Conservation (phyloP, 306 rosid species). For the Trifolium fragiferum region DNA sequence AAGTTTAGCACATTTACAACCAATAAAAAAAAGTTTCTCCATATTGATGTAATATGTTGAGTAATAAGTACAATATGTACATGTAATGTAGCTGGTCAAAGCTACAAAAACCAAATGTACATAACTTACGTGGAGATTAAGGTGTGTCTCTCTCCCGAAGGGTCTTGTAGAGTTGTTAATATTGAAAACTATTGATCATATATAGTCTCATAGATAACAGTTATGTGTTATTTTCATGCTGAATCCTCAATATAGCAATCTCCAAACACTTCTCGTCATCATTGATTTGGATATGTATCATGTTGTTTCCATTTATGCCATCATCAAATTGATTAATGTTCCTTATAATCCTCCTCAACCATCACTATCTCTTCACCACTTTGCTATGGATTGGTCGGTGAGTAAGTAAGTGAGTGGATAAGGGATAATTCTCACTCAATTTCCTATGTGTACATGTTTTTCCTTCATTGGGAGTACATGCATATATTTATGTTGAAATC, state of each 20-base stretch:
- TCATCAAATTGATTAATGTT: neutral
- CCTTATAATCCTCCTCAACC: slow-evolving; percentile 33
- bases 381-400: slow-evolving; percentile 40
- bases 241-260: slow-evolving; percentile 1
- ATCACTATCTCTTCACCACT: slow-evolving; percentile 34
- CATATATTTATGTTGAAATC: neutral
- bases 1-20: too few species aligned
- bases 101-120: neutral
- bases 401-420: slow-evolving; percentile 29
- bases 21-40: too few species aligned
- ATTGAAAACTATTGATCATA: neutral
- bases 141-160: neutral
- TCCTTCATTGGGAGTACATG: slow-evolving; percentile 6
- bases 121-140: slow-evolving; percentile 33
- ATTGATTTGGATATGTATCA: slow-evolving; percentile 18
- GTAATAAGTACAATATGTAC: neutral
- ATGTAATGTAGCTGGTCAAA: neutral
- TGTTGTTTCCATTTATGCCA: slow-evolving; percentile 26
- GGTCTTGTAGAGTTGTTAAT: neutral
- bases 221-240: slow-evolving; percentile 31
- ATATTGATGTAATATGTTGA: neutral
- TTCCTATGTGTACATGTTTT: slow-evolving; percentile 26
- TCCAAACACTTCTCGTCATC: slow-evolving; percentile 14
- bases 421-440: slow-evolving; percentile 25
- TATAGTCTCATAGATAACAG: too few species aligned